Base-by-base conservation (phyloP, 2,329 filamentous ascomycete genomes). In the Neofusicoccum laricinum region DNA sequence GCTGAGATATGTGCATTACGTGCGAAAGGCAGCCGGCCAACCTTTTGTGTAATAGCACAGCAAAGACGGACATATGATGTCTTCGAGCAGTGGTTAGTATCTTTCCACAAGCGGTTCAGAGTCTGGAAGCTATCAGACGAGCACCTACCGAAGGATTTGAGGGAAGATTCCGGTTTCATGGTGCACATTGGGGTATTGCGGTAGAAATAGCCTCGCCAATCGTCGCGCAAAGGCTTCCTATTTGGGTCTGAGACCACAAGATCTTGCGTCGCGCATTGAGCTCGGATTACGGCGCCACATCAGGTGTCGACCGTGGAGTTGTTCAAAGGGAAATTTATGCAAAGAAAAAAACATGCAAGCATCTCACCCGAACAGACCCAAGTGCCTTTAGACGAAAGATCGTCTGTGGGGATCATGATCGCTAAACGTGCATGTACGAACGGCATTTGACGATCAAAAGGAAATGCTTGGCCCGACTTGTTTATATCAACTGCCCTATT, bases 61-160 rank as follows among this genome's bases (percentile, higher is more conserved):
- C 94, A 98, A 77, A 85, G 97, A 55, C 87, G 95, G 34, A 89
- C 92, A 32, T 86, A 91, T 2, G 90, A 93, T 38, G 91, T 98
- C 5, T 95, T 98, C 70, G 89, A 94, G 70, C 79, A 82, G 14
- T 98, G 93, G 92, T 78, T 97, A 55, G 81, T 80, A 66, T 85
- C 85, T 61, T 93, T 97, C 68, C 77, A 85, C 66, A 74, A 74
- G 36, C 73, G 76, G 8, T 98, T 98, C 71, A 81, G 82, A 11
- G 87, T 90, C 7, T 98, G 93, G 92, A 84, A 91, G 64, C 76
- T 97, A 5, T 86, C 88, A 0, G 88, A 92, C 71, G 78, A 81
- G 40, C 75, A 85, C 40, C 72, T 96, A 57, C 85, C 83, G 0
- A 75, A 80, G 14, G 85, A 81, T 1, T 74, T 97, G 68, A 82